A percentile compares a stretch with the other conserved stretches of the same genome.
These are phyloP conservation scores for Chrysoporthe cubensis DNA, from an alignment of 2,329 filamentous ascomycete species.

Conservation along the genomic window DNA sequence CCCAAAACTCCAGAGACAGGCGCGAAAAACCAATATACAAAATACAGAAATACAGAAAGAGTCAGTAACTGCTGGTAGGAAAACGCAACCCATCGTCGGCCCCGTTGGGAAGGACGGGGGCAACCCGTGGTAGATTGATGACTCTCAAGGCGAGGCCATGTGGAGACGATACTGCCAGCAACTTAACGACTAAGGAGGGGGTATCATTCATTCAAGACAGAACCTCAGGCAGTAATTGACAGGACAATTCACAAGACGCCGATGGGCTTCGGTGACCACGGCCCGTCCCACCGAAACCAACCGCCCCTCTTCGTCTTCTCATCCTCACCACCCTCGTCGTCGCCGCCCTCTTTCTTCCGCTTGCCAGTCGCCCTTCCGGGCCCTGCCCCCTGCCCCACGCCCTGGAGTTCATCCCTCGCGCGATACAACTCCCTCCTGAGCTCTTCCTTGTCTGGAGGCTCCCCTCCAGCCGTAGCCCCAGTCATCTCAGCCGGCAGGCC, in stretches of 20 bases:
- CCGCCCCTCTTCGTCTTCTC: slow-evolving; percentile 26
- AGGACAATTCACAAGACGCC: slow-evolving; percentile 50
- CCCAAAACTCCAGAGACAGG: neutral
- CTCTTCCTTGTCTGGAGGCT: slow-evolving; percentile 18
- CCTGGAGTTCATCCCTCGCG: slow-evolving; percentile 8
- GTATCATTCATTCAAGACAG: neutral
- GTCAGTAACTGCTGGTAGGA: too few species aligned
- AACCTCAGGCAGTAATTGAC: too few species aligned
- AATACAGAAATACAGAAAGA: too few species aligned
- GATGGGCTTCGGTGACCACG: slow-evolving; percentile 63
- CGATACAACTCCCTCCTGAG: slow-evolving; percentile 13
- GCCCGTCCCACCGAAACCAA: slow-evolving; percentile 56
- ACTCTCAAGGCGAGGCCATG: neutral
- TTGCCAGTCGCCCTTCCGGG: slow-evolving; percentile 14
- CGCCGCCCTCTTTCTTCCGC: slow-evolving; percentile 24
- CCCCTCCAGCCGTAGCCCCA: slow-evolving; percentile 15
- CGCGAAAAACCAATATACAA: too few species aligned
- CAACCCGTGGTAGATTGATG: neutral
- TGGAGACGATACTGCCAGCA: neutral
- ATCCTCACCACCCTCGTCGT: slow-evolving; percentile 33
- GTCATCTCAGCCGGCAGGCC: slow-evolving; percentile 33
- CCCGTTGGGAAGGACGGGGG: neutral
- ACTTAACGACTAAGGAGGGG: neutral
- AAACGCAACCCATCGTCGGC: neutral
- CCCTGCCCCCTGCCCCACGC: neutral